Evolutionary conservation across 2,329 filamentous ascomycete genomes (phyloP), one percentile per base, ranked within the genome.

Genomic region (Colletotrichum magnum): DNA sequence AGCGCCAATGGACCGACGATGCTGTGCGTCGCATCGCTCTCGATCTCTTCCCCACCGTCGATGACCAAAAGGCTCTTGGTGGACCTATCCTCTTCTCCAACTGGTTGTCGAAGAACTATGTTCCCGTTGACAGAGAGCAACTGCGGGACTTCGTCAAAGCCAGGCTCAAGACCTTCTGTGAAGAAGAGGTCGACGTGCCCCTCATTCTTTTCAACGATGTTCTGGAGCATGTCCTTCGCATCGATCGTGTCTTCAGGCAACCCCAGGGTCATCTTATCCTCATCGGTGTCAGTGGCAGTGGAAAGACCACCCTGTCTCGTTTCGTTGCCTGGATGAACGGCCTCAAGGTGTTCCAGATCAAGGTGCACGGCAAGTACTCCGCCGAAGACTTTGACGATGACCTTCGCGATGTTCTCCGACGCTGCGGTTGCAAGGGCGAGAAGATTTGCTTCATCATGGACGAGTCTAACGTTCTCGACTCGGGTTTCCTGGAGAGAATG

Each of bases 391-490:
- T 99, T 77, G 96, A 99, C 77, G 97, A 99, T 68, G 96, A 99
- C 80, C 85, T 99, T 43, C 90, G 97, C 73, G 95, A 95, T 77
- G 96, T 99, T 9, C 89, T 99, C 48, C 92, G 96, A 53, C 90
- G 96, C 66, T 97, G 94, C 75, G 96, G 96, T 72, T 98, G 95
- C 85, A 98, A 98, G 85, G 96, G 96, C 43, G 96, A 99, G 80
- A 98, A 98, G 86, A 97, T 99, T 57, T 99, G 97, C 83, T 99
- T 99, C 86, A 98, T 99, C 84, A 98, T 99, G 95, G 96, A 99
- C 79, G 96, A 99, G 83, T 93, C 95, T 10, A 99, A 99, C 76
- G 96, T 99, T 43, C 88, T 99, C 32, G 96, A 99, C 80, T 99
- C 96, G 51, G 96, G 96, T 62, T 99, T 99, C 90, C 82, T 99